Conservation (phyloP, 805 yeast species). For the Metschnikowia lachancei region DNA sequence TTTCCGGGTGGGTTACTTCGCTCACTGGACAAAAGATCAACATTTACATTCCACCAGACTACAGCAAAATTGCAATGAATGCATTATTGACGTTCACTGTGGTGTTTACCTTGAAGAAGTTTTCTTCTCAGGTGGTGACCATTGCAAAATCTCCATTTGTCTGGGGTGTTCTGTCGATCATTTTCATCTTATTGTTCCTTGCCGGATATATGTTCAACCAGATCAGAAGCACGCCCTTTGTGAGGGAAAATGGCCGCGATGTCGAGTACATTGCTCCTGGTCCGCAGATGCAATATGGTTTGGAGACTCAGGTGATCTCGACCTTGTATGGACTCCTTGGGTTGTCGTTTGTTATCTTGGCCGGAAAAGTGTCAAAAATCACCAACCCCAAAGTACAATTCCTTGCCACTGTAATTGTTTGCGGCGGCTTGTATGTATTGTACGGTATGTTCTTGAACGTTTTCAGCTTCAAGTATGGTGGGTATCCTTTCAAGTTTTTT, state of each 20-base stretch:
- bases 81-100: conserved; percentile 35
- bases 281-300: conserved; percentile 63
- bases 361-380: conserved; percentile 53
- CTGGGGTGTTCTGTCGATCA: conserved; percentile 73
- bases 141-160: conserved; percentile 51
- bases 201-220: conserved; percentile 93
- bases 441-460: conserved; percentile 64
- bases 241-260: conserved; percentile 10
- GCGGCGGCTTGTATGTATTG: conserved; percentile 47
- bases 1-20: conserved; percentile 33
- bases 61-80: conserved; percentile 35
- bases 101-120: conserved; percentile 26
- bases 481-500: conserved; percentile 72
- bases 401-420: conserved; percentile 45
- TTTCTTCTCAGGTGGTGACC: conserved; percentile 30
- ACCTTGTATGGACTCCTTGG: conserved; percentile 70
- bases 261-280: conserved; percentile 15
- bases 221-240: conserved; percentile 64
- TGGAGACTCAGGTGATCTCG: conserved; percentile 85
- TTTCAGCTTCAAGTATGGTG: conserved; percentile 66
- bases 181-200: conserved; percentile 65
- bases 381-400: conserved; percentile 47
- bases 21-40: conserved; percentile 36
- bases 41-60: conserved; percentile 43
- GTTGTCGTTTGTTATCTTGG: conserved; percentile 54